Evolutionary conservation across 805 yeast species (phyloP), one percentile per base, ranked within the genome.

Genomic region (Pichia membranifaciens): DNA sequence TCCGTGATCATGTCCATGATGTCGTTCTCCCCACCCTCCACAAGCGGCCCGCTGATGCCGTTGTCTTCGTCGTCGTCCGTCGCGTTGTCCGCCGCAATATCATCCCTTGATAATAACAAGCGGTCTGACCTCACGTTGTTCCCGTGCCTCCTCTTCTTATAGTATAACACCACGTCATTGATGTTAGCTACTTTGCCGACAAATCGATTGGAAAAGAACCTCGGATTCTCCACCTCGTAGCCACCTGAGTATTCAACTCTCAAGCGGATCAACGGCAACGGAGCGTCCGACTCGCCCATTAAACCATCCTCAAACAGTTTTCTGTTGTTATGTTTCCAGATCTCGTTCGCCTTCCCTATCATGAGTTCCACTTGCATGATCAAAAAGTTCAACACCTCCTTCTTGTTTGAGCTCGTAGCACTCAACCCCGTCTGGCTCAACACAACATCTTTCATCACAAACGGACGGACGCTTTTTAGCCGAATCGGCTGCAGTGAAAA

Each of bases 211-310:
- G 96, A 87, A 53, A 93, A 87, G 52, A 96, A 69, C 44, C 95
- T 72, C 0, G 96, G 86, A 58, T 90, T 91, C 58, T 90, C 98
- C 16, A 93, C 88, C 55, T 89, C 96, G 58, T 78, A 91, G 4
- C 90, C 96, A 1, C 95, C 96, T 20, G 87, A 72, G 56, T 91
- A 91, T 55, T 93, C 97, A 0, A 90, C 96, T 32, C 89, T 70
- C 16, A 93, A 63, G 41, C 99, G 69, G 4, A 93, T 71, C 42
- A 93, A 68, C 0, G 99, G 99, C 18, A 90, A 66, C 0, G 95
- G 93, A n/a, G 72, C 58, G n/a, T 68, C 64, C 0, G 56, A 50
- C 1, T 68, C 74, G 0, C 56, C 60, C 13, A 52, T 66, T 58
- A 52, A 45, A 1, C 49, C 57, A n/a, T 46, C 47, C 5, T 62